phyloP scores from a whole-genome alignment of 805 yeast genomes.

The Saturnispora dispora region DNA sequence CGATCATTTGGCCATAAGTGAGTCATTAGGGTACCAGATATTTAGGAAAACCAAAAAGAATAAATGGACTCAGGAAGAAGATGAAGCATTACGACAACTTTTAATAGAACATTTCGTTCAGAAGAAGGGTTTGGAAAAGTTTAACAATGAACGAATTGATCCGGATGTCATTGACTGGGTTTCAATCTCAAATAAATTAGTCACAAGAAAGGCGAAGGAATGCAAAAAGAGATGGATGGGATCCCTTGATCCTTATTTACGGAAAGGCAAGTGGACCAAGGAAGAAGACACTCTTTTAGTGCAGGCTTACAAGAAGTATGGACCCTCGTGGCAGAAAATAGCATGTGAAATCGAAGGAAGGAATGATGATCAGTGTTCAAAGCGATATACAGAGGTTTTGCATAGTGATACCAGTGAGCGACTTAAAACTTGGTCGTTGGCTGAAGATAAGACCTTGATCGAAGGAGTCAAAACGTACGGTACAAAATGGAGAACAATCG shows the following conservation, averaged over 20 bases:
- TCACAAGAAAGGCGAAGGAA: constrained; percentile 61
- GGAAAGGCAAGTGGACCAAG: constrained; percentile 80
- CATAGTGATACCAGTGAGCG: constrained; percentile 76
- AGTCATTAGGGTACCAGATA: constrained; percentile 66
- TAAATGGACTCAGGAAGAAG: constrained; percentile 73
- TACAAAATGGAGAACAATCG: constrained; percentile 82
- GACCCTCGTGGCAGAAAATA: constrained; percentile 82
- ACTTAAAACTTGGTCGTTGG: constrained; percentile 67
- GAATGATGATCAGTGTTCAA: constrained; percentile 93
- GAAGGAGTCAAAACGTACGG: constrained; percentile 62
- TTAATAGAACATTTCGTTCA: constrained; percentile 29
- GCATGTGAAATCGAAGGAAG: constrained; percentile 70
- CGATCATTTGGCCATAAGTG: constrained; percentile 53
- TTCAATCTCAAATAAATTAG: constrained; percentile 35
- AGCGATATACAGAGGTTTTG: constrained; percentile 78
- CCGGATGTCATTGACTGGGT: constrained; percentile 55
- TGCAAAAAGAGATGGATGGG: constrained; percentile 83
- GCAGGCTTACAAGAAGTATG: constrained; percentile 56
- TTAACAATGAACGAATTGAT: constrained; percentile 24
- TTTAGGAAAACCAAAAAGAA: constrained; percentile 53
- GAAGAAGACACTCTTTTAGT: constrained; percentile 65
- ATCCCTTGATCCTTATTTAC: constrained; percentile 72
- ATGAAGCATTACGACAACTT: constrained; percentile 38
- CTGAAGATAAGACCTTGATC: constrained; percentile 68
- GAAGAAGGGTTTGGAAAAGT: constrained; percentile 13